These are phyloP conservation scores for Ceratobasidium sp. DNA, from an alignment of 1,284 basidiomycete species.

Conservation along the genomic window DNA sequence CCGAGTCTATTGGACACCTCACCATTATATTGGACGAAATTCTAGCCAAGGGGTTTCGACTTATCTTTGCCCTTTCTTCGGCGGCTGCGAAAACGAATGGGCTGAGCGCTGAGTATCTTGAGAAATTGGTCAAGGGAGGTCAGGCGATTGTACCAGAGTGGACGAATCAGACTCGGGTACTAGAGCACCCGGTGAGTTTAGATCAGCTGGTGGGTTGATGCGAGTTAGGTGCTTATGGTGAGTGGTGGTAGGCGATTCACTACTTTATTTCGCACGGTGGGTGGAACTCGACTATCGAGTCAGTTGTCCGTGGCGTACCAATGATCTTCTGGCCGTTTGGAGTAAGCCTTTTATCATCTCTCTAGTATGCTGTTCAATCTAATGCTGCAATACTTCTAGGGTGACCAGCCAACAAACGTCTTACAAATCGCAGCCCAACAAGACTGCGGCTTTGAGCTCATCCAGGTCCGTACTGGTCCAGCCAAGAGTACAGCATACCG, in stretches of 20 bases:
- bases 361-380: too few relatives aligned
- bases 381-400: not conserved
- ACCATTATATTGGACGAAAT: slow-evolving; percentile 15
- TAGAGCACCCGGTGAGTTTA: slow-evolving; percentile 30
- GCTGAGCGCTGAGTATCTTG: not conserved
- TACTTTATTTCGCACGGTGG: slow-evolving; percentile 37
- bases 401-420: slow-evolving; percentile 32
- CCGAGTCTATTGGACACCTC: slow-evolving; percentile 8
- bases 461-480: slow-evolving; percentile 37
- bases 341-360: not conserved
- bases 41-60: not conserved
- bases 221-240: not conserved
- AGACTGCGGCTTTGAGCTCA: slow-evolving; percentile 33
- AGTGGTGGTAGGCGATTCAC: slow-evolving; percentile 11
- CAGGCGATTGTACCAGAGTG: slow-evolving; percentile 31
- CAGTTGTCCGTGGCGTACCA: slow-evolving; percentile 12
- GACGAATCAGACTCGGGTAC: slow-evolving; percentile 28
- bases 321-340: slow-evolving; percentile 36
- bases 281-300: slow-evolving; percentile 14
- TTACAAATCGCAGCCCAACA: slow-evolving; percentile 16
- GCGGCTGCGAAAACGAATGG: not conserved
- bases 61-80: not conserved
- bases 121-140: not conserved
- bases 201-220: not conserved
- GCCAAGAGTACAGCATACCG: slow-evolving; percentile 14